Conservation (phyloP, 2,329 filamentous ascomycete genomes). For the Apiospora marii region DNA sequence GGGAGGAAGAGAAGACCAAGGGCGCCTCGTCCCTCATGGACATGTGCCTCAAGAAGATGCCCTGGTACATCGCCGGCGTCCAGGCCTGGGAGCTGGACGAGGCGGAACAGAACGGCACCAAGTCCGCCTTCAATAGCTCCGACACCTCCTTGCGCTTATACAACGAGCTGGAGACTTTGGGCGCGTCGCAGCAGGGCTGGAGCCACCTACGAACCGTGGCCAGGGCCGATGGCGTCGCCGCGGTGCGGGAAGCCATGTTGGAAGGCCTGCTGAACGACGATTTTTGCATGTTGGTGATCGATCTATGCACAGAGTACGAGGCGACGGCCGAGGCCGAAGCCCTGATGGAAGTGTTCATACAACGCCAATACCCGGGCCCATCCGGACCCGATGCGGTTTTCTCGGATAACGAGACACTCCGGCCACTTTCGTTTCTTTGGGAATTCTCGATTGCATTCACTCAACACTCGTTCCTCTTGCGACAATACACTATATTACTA, state of each 20-base stretch:
- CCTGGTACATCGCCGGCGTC: constrained; percentile 55
- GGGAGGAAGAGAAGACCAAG: constrained; percentile 29
- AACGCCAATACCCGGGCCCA: constrained; percentile 47
- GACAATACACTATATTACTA: constrained; percentile 48
- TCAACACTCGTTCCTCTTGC: constrained; percentile 45
- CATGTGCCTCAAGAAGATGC: constrained; percentile 58
- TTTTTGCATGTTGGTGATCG: constrained; percentile 51
- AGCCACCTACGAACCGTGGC: constrained; percentile 53
- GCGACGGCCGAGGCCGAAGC: constrained; percentile 50
- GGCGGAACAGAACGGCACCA: constrained; percentile 47
- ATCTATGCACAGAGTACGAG: constrained; percentile 48
- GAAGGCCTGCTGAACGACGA: constrained; percentile 51
- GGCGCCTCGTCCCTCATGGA: constrained; percentile 53
- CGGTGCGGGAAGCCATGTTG: constrained; percentile 50
- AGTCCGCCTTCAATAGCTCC: constrained; percentile 44
- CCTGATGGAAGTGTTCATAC: constrained; percentile 47
- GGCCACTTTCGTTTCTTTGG: constrained; percentile 45
- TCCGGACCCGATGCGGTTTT: constrained; percentile 42
- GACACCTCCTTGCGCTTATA: constrained; percentile 56
- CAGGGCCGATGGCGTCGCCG: constrained; percentile 54
- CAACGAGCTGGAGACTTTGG: constrained; percentile 55
- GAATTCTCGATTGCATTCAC: constrained; percentile 43
- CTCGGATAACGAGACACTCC: constrained; percentile 36
- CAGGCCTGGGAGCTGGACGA: constrained; percentile 51
- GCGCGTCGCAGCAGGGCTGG: constrained; percentile 52